These are phyloP conservation scores for Gastrolobium bilobum DNA, from an alignment of 306 rosid species.

Conservation along the genomic window DNA sequence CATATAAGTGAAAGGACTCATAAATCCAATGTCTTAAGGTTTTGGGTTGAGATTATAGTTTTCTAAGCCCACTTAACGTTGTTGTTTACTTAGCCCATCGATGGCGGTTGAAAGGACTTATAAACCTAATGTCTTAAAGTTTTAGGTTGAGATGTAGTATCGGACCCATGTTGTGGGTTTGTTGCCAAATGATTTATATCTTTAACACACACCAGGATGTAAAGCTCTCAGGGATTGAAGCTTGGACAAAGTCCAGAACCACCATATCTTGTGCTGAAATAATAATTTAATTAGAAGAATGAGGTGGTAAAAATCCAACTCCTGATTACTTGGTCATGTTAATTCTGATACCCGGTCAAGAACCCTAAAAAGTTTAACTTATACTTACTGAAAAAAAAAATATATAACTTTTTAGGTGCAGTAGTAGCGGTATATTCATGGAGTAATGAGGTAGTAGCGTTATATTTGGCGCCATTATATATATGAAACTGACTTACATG, in stretches of 20 bases:
- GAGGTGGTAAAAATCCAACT: constrained; percentile 17
- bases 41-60: no score
- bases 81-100: no score
- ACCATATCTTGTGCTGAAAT: constrained; percentile 26
- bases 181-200: background rate
- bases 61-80: no score
- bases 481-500: constrained; percentile 64
- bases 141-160: no score
- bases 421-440: background rate
- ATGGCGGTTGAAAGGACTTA: no score
- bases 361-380: background rate
- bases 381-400: no score
- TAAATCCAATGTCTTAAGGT: no score
- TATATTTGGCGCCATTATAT: background rate
- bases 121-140: no score
- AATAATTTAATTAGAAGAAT: constrained; percentile 17
- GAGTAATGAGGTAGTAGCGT: background rate
- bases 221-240: background rate
- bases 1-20: no score
- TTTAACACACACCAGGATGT: constrained; percentile 8
- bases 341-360: background rate
- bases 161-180: no score
- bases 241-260: background rate
- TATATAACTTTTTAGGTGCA: background rate
- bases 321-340: constrained; percentile 19